phyloP scores from a whole-genome alignment of 805 yeast species.

The Brettanomyces sp. region DNA sequence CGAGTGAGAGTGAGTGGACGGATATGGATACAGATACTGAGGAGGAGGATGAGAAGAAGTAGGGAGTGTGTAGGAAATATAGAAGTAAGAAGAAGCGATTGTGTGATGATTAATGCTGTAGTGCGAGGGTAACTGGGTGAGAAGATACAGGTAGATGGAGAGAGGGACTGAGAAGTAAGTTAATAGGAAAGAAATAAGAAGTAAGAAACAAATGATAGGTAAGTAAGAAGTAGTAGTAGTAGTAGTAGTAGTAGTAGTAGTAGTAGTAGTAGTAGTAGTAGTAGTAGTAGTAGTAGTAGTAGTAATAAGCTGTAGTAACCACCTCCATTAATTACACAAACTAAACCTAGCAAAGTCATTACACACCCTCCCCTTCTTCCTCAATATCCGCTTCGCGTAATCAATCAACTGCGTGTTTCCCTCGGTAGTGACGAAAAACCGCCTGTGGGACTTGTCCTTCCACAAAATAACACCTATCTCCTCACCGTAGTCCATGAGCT shows the following conservation, averaged over 20 bases:
- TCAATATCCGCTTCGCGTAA: conserved; percentile 61
- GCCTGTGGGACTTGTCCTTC: conserved; percentile 60
- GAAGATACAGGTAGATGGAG: too few relatives aligned
- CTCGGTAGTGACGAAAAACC: conserved; percentile 80
- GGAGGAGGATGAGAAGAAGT: conserved; percentile 33
- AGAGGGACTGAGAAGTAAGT: too few relatives aligned
- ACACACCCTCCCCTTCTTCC: conserved; percentile 7
- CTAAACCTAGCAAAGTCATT: not conserved
- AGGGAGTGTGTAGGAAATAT: too few relatives aligned
- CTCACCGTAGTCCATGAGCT: conserved; percentile 65
- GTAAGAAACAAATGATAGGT: too few relatives aligned
- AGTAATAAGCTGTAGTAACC: too few relatives aligned
- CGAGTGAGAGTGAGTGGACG: conserved; percentile 27
- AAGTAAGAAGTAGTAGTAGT: too few relatives aligned
- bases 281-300: too few relatives aligned
- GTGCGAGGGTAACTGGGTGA: not conserved
- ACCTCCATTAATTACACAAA: too few relatives aligned
- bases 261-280: too few relatives aligned
- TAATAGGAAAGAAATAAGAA: too few relatives aligned
- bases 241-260: too few relatives aligned
- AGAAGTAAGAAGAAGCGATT: not conserved
- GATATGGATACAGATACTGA: conserved; percentile 61
- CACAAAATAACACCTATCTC: conserved; percentile 91
- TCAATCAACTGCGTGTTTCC: conserved; percentile 89
- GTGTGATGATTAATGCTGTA: not conserved